Conservation (phyloP, 108 stramenopile genomes). For the Phaeodactylum tricornutum region DNA sequence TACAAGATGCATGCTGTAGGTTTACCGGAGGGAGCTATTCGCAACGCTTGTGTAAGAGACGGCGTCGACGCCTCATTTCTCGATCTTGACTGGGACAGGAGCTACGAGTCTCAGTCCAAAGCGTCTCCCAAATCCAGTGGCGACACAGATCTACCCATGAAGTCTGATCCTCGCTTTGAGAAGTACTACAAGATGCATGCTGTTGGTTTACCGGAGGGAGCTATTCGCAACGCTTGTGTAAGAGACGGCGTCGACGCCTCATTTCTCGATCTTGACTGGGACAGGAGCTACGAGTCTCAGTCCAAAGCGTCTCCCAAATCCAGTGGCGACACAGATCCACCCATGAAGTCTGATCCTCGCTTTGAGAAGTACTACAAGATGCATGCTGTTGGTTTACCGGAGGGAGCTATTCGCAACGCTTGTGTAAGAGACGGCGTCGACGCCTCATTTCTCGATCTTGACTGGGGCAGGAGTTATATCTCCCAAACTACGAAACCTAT, state of each 20-base stretch:
- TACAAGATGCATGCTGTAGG: conserved; percentile 72
- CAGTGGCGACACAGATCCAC: conserved; percentile 15
- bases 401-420: conserved; percentile 52
- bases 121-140: conserved; percentile 1
- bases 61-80: conserved; percentile 46
- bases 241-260: conserved; percentile 63
- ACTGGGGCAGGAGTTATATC: conserved; percentile 46
- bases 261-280: conserved; percentile 61
- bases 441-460: conserved; percentile 59
- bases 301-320: background rate
- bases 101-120: conserved; percentile 26
- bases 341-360: conserved; percentile 57
- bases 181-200: conserved; percentile 73
- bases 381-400: conserved; percentile 45
- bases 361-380: conserved; percentile 67
- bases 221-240: conserved; percentile 49
- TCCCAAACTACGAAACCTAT: conserved; percentile 36
- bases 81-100: conserved; percentile 53
- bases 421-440: conserved; percentile 39
- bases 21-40: conserved; percentile 47
- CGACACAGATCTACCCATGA: conserved; percentile 36
- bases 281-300: conserved; percentile 40
- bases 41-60: conserved; percentile 60
- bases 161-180: conserved; percentile 51
- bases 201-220: conserved; percentile 60